phyloP scores from a whole-genome alignment of 75 land plant species.

The Cunninghamia lanceolata region DNA sequence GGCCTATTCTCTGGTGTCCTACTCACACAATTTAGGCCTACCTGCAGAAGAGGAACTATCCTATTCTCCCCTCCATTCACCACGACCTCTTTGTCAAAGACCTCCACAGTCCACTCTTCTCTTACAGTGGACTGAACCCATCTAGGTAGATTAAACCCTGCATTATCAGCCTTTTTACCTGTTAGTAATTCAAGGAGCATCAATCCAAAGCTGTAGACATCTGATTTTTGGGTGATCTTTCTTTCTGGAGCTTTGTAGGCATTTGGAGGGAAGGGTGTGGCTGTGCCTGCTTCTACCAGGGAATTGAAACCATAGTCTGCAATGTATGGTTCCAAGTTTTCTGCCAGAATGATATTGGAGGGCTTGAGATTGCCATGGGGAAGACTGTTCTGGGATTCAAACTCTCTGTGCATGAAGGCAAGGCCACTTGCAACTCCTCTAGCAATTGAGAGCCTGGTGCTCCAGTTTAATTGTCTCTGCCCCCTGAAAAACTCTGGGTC shows the following conservation, averaged over 20 bases:
- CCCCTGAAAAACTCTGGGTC: constrained; percentile 20
- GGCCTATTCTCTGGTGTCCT: constrained; percentile 23
- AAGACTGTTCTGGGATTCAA: neutral
- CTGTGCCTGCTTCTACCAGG: constrained; percentile 22
- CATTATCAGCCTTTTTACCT: constrained; percentile 29
- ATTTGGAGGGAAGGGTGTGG: neutral
- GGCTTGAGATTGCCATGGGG: constrained; percentile 47
- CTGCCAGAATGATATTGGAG: constrained; percentile 28
- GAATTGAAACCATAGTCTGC: constrained; percentile 32
- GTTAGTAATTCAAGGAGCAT: constrained; percentile 39
- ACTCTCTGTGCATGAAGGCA: constrained; percentile 22
- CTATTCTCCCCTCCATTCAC: constrained; percentile 3
- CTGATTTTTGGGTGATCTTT: constrained; percentile 21
- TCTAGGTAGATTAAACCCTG: constrained; percentile 30
- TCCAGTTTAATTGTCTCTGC: constrained; percentile 29
- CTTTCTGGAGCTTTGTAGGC: constrained; percentile 33
- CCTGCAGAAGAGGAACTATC: constrained; percentile 28
- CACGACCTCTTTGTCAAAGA: constrained; percentile 39
- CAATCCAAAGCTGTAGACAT: constrained; percentile 39
- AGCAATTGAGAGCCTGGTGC: constrained; percentile 27
- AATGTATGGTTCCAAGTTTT: constrained; percentile 24
- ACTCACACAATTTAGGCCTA: constrained; percentile 30
- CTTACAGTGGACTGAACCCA: constrained; percentile 50
- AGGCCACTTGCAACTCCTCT: constrained; percentile 32
- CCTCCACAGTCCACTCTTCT: constrained; percentile 58